Percentiles rank a stretch among this genome's conserved stretches.
These are phyloP conservation scores for Benincasa hispida DNA, from an alignment of 306 rosid species.

Conservation along the genomic window DNA sequence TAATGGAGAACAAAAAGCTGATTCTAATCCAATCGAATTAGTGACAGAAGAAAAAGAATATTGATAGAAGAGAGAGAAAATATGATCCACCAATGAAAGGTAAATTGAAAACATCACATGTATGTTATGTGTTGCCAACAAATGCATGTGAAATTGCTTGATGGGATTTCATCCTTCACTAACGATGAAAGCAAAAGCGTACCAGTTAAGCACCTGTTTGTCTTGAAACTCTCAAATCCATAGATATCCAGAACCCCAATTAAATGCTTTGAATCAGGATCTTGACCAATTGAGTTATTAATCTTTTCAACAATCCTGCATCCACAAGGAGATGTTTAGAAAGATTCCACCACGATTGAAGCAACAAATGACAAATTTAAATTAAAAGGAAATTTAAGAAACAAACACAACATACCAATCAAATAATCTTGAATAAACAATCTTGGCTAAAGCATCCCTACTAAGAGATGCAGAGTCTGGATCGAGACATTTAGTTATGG, in stretches of 20 bases:
- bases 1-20: neutral
- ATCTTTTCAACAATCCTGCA: slow-evolving; percentile 85
- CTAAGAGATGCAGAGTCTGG: slow-evolving; percentile 60
- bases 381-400: neutral
- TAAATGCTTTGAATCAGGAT: slow-evolving; percentile 56
- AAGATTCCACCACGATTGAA: neutral
- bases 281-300: slow-evolving; percentile 91
- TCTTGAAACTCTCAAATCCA: slow-evolving; percentile 99
- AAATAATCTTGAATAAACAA: slow-evolving; percentile 74
- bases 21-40: neutral
- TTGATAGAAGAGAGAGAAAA: neutral
- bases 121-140: neutral
- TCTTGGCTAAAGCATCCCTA: slow-evolving; percentile 88
- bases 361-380: neutral
- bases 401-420: slow-evolving; percentile 49
- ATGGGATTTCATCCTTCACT: slow-evolving; percentile 17
- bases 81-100: neutral
- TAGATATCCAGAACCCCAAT: slow-evolving; percentile 96
- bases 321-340: slow-evolving; percentile 10
- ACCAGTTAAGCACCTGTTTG: slow-evolving; percentile 90
- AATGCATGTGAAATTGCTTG: neutral
- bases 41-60: too few species aligned
- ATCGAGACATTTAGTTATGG: slow-evolving; percentile 69
- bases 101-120: neutral
- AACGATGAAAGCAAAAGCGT: slow-evolving; percentile 40